Percentiles rank a stretch among this genome's conserved stretches.
phyloP scores from a whole-genome alignment of 2,329 filamentous ascomycete genomes.

The Fusarium torreyae region DNA sequence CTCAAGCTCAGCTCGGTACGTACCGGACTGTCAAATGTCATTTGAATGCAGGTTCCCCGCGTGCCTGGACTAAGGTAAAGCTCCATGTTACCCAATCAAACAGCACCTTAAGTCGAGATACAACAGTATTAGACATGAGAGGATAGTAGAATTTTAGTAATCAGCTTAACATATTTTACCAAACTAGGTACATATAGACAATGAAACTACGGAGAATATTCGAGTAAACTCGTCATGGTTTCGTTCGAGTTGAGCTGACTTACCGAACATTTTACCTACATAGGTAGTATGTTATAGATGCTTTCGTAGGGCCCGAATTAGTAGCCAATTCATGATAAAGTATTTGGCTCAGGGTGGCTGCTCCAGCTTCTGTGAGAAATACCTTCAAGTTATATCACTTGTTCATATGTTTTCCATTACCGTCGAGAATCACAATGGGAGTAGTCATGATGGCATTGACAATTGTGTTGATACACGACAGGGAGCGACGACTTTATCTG shows the following conservation, averaged over 20 bases:
- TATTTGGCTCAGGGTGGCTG: neutral
- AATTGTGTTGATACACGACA: no score
- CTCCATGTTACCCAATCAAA: slow-evolving; percentile 13
- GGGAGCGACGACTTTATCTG: neutral
- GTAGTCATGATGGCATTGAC: slow-evolving; percentile 8
- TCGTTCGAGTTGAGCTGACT: neutral
- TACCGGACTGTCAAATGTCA: slow-evolving; percentile 31
- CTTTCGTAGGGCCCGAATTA: no score
- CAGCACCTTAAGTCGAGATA: neutral
- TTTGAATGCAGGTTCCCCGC: slow-evolving; percentile 36
- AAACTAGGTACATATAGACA: no score
- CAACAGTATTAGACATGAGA: neutral
- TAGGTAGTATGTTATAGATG: no score
- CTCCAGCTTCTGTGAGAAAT: no score
- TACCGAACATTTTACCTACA: no score
- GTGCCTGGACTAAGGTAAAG: slow-evolving; percentile 8
- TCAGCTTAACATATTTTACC: no score
- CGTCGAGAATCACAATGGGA: neutral
- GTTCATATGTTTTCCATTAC: neutral
- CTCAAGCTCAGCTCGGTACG: slow-evolving; percentile 44
- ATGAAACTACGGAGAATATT: no score
- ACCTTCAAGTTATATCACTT: neutral
- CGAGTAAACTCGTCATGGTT: neutral
- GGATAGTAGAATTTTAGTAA: no score
- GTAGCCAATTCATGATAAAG: neutral